Evolutionary conservation across 23 red algal genomes (phyloP), one percentile per base, ranked within the genome.

Genomic region (Cyanidiococcus yangmingshanensis): DNA sequence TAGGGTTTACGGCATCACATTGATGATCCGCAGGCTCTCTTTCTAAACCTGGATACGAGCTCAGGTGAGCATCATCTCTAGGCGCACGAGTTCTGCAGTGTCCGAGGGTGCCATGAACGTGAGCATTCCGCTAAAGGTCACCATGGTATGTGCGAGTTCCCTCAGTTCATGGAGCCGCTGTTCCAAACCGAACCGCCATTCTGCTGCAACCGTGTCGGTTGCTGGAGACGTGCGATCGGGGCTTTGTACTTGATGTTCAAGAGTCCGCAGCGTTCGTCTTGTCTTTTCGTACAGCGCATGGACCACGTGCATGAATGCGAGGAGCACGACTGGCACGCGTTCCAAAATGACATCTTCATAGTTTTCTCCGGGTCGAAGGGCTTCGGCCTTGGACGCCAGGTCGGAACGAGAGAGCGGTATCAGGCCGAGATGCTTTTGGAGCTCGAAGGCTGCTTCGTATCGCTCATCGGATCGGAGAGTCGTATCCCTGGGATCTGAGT

Each of bases 51-150:
- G n/a, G n/a, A 54, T 7, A 15, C 45, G 45, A 21, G 21, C 21
- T 54, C 45, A 54, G 12, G 45, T 54, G 45, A 71, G 63, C 63
- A 12, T 25, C 63, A 71, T 35, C 27, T 71, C 63, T 29, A 71
- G 32, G n/a, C 63, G 63, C 63, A 71, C 63, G 16, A 71, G 63
- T 30, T 71, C 63, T 35, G 63, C 7, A 2, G 21, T 71, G 16
- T 32, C 63, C 27, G 21, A 12, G 3, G 63, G 16, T 3, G 21
- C 7, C 21, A 32, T 71, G 7, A 35, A 32, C 16, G n/a, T 12
- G 7, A 71, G 15, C 63, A 25, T 71, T 17, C 63, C 63, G 27
- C 63, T 71, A 29, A 71, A 71, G 12, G 63, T 71, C 3, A 71
- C 63, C n/a, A 71, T 7, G 21, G 63, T 35, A 29, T 30, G 7